Evolutionary conservation across 352 stramenopile genomes (phyloP).

Genomic region (Phytophthora quininea): DNA sequence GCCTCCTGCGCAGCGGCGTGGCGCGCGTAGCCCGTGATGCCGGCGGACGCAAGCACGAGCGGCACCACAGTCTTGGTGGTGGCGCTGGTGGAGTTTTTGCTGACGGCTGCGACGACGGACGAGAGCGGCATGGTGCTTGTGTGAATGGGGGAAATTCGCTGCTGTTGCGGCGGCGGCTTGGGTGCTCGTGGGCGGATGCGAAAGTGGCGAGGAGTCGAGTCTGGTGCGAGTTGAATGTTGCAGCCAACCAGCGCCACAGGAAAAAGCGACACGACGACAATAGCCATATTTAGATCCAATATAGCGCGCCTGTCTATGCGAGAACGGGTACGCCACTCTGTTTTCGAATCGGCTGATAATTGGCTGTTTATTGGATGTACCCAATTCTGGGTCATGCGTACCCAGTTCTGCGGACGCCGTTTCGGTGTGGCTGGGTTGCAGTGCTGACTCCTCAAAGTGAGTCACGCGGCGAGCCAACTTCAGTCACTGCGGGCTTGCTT

Average conservation of each 20-base stretch:
- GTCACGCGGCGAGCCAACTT: no score
- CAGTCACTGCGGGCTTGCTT: no score
- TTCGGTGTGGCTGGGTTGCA: background rate
- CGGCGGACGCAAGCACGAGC: constrained; percentile 66
- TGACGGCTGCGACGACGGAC: constrained; percentile 43
- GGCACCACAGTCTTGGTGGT: constrained; percentile 57
- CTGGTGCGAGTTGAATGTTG: background rate
- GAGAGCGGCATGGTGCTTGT: constrained; percentile 36
- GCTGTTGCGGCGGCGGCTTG: background rate
- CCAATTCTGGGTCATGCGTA: no score
- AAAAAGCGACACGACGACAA: background rate
- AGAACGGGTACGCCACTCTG: background rate
- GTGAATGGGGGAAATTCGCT: background rate
- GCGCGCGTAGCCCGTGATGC: constrained; percentile 69
- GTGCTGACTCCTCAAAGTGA: background rate
- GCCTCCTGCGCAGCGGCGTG: constrained; percentile 54
- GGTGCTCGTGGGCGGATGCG: background rate
- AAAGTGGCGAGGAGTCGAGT: constrained; percentile 18
- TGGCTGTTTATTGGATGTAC: no score
- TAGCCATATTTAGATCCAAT: background rate
- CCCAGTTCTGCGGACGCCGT: background rate
- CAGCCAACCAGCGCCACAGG: background rate
- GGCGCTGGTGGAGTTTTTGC: constrained; percentile 46
- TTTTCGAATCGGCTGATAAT: background rate
- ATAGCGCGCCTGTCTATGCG: background rate